Base-by-base conservation (phyloP, 768 basidiomycete genomes). In the Boletellus sp. region DNA sequence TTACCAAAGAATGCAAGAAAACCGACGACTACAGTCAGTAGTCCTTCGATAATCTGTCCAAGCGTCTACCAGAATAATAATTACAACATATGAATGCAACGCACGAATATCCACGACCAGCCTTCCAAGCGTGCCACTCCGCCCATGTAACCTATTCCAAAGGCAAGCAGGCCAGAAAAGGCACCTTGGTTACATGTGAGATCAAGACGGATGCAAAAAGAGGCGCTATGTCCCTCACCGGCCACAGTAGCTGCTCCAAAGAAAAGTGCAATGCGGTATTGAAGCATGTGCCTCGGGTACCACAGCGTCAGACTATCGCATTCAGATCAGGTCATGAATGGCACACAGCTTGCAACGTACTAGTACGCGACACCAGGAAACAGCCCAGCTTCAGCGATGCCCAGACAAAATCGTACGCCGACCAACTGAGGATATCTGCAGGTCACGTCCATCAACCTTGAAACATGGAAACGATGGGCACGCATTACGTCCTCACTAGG, bases 281-380 rank as follows among this genome's bases (percentile, higher is more conserved):
- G 83, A 23, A 81, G 68, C 64, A 75, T 72, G 54, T 83, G 73
- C 9, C 82, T 74, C 7, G 83, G 81, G 54, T 88, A 88, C 84
- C 84, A 87, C 19, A 84, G 66, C 3, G 81, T 82, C 20, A 87
- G 67, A 55, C 80, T 83, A 20, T 23, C 15, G 36, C 4, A 2
- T 17, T 22, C 17, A 7, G 1, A 13, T 61, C 9, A 53, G 50
- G 3, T 19, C 7, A n/a, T 10, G 16, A 23, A 31, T 8, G 5
- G 28, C 4, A 19, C 8, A 2, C n/a, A 8, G 17, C 17, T 9
- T 17, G 22, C 41, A 28, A 63, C 76, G 39, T 48, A 85, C 85
- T 85, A 88, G 69, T 85, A 90, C 0, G 79, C 77, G 10, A 87
- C 82, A 22, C 85, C 85, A 11, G 87, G 85, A 64, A 84, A 88